Percentiles rank a stretch among this genome's conserved stretches.
These are phyloP conservation scores for Phlyctochytrium bullatum DNA, from an alignment of 192 early-diverging fungal species.

Conservation along the genomic window DNA sequence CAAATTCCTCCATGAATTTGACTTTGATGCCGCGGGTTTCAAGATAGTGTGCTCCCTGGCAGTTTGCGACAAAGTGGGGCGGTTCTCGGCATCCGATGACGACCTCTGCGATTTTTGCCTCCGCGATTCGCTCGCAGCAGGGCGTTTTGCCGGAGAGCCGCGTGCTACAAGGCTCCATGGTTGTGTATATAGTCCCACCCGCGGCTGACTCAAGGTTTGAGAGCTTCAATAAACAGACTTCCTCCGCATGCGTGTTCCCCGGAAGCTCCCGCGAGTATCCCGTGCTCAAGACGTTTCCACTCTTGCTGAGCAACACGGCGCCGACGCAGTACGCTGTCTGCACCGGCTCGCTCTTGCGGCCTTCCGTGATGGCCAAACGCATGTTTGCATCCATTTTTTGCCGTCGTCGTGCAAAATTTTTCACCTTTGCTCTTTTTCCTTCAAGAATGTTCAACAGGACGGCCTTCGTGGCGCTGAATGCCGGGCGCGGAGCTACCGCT, in stretches of 20 bases:
- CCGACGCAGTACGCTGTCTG: constrained; percentile 91
- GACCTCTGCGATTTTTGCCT: constrained; percentile 65
- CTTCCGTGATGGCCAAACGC: neutral
- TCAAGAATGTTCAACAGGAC: too few species aligned
- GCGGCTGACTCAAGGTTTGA: constrained; percentile 16
- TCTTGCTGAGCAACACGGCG: constrained; percentile 48
- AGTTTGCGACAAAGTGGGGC: constrained; percentile 74
- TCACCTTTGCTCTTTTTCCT: too few species aligned
- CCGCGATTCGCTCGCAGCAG: constrained; percentile 75
- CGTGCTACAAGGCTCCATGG: constrained; percentile 94
- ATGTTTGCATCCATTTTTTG: too few species aligned
- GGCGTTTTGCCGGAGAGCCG: constrained; percentile 69
- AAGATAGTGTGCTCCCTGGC: constrained; percentile 70
- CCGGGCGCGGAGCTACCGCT: too few species aligned
- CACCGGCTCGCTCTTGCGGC: constrained; percentile 45
- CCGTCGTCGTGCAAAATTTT: too few species aligned
- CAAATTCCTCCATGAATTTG: constrained; percentile 63
- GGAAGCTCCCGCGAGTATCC: constrained; percentile 92
- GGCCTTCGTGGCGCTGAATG: too few species aligned
- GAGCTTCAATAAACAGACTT: constrained; percentile 83
- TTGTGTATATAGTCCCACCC: constrained; percentile 82
- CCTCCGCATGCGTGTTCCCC: constrained; percentile 97
- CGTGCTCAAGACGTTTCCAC: constrained; percentile 62
- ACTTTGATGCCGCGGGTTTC: constrained; percentile 72
- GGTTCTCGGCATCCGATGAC: constrained; percentile 90